Base-by-base conservation (phyloP, 495 filamentous ascomycete species). In the Oidiodendron maius region DNA sequence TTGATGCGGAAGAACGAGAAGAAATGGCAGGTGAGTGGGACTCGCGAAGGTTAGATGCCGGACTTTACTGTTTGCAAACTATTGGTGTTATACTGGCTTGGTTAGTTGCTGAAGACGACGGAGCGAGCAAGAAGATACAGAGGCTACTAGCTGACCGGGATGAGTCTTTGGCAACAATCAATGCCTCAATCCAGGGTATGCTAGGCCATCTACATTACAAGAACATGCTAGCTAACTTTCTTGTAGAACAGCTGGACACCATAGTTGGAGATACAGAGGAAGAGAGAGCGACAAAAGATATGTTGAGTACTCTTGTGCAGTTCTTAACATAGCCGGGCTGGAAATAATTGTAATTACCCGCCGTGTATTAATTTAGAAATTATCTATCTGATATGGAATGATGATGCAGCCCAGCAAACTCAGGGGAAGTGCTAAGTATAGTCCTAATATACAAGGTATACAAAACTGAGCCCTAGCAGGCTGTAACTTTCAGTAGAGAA, bases 81-180 rank as follows among this genome's bases (percentile, higher is more conserved):
- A 77, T 91, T 38, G 93, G 97, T 68, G 78, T 89, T 10, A 82
- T 96, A 28, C 61, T 97, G 30, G 89, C 93, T 17, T 99, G 94
- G 94, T 70, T 97, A 16, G 70, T 89, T 12, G 94, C 91, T 1
- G 94, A 99, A 64, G 94, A 97, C 59, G 79, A 80, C 38, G 89
- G 88, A 0, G 86, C 88, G 4, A 80, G 74, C 64, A 72, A 66
- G 32, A 85, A 76, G 64, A 79, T 96, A 16, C 52, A 72, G 20
- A 67, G 66, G 16, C 60, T 83, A 21, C 66, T 96, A 24, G 81
- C 75, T 22, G 84, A 87, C 46, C 71, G 79, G 4, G 85, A 86
- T 51, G 83, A 89, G 58, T 62, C 64, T 4, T 57, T 95, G 40
- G 69, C 53, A 4, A 69, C 81, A 20, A 63, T 96, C 23, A 78